Base-by-base conservation (phyloP, 2,329 filamentous ascomycete genomes). In the Metarhizium brunneum region DNA sequence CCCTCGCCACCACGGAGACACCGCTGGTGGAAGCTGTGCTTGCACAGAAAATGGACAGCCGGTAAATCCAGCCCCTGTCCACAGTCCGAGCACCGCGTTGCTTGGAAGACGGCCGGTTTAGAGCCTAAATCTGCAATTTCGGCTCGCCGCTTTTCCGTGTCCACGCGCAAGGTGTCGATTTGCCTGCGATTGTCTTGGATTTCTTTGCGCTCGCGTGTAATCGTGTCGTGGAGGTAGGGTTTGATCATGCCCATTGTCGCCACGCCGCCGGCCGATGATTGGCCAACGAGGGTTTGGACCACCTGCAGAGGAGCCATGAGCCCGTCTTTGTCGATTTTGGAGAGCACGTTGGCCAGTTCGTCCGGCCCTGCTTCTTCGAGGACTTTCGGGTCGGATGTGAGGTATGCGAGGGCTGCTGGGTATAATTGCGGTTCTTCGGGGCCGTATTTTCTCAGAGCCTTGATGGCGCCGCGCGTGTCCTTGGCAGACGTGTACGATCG, bases 221-320 rank as follows among this genome's bases (percentile, higher is more conserved):
- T 95, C 8, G 92, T 96, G 52, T 88, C 84, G 60, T 88, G 84
- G 2, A 99, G 83, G 70, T 99, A 99, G 6, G 86, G 84, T 72
- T 96, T 97, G 59, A 99, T 87, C 81, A 97, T 91, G 52, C 92
- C 94, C 89, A 99, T 96, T 0, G 91, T 97, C 1, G 95, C 92
- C 2, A 96, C 90, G 6, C 85, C 69, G 6, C 69, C 66, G 16
- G 68, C 64, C 0, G 58, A 73, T 56, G 68, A 76, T 70, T 80
- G 76, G n/a, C 77, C 76, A 2, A 97, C 75, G 0, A 99, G 81
- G 0, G 92, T 94, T 70, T 99, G 92, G 16, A 99, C 94, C 36
- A 99, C 94, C 69, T 99, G 94, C 4, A 99, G 76, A 0, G 94
- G 94, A 0, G 94, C 92, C 89, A 99, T 94, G 42, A 99, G 81